Conservation (phyloP, 441 rosid genomes). For the Sinapis alba region DNA sequence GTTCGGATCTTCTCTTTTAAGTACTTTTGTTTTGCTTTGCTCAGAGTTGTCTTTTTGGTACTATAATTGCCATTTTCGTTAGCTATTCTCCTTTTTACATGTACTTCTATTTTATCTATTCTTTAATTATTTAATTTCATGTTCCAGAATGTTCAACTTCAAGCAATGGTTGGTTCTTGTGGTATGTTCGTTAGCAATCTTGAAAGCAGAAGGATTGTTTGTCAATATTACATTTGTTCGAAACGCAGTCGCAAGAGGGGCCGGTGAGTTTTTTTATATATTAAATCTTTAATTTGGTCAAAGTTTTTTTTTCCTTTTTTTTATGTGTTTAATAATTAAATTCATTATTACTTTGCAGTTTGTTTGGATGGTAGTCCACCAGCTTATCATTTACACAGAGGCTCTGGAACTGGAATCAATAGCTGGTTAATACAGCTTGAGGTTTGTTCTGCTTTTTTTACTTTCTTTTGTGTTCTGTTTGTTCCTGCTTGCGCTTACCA, state of each 20-base stretch:
- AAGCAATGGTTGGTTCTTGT: slow-evolving; percentile 49
- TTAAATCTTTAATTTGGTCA: background rate
- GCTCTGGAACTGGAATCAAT: slow-evolving; percentile 63
- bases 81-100: background rate
- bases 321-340: background rate
- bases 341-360: slow-evolving; percentile 41
- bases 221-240: slow-evolving; percentile 64
- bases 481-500: background rate
- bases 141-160: slow-evolving; percentile 61
- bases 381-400: slow-evolving; percentile 65
- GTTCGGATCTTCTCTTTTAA: slow-evolving; percentile 20
- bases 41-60: slow-evolving; percentile 20
- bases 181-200: slow-evolving; percentile 42
- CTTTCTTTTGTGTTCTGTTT: slow-evolving; percentile 1
- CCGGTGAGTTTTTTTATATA: slow-evolving; percentile 54
- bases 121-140: background rate
- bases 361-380: slow-evolving; percentile 81
- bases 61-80: slow-evolving; percentile 26
- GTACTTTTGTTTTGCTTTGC: background rate
- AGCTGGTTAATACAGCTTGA: slow-evolving; percentile 74
- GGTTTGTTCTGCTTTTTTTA: slow-evolving; percentile 46
- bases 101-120: slow-evolving; percentile 6
- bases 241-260: slow-evolving; percentile 75
- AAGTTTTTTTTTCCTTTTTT: background rate
- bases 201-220: slow-evolving; percentile 50